These are phyloP conservation scores for Rhynchospora tenuis DNA, from an alignment of 176 grass and related monocot genomes.

Conservation along the genomic window DNA sequence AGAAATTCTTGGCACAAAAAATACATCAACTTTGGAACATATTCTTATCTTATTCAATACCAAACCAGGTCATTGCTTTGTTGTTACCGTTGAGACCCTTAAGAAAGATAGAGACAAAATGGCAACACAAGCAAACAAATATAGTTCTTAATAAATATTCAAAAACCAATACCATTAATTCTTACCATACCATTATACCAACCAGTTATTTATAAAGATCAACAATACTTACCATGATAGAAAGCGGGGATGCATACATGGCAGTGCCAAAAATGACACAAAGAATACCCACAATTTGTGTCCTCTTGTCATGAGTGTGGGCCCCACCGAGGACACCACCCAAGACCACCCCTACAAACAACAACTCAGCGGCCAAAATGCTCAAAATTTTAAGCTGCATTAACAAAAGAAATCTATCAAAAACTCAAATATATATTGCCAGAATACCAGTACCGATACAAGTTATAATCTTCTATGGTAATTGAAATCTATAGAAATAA, in stretches of 20 bases:
- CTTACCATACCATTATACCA: background rate
- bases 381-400: conserved; percentile 40
- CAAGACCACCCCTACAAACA: conserved; percentile 41
- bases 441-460: background rate
- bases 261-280: conserved; percentile 44
- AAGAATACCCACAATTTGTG: conserved; percentile 56
- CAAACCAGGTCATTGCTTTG: background rate
- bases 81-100: background rate
- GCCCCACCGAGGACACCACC: conserved; percentile 23
- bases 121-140: background rate
- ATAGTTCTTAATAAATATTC: background rate
- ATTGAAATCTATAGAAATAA: background rate
- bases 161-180: background rate
- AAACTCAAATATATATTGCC: background rate
- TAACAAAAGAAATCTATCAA: background rate
- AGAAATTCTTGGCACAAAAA: background rate
- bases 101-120: background rate
- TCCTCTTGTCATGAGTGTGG: conserved; percentile 39
- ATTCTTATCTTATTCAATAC: background rate
- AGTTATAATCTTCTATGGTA: background rate
- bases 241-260: conserved; percentile 61
- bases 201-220: background rate
- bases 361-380: conserved; percentile 24
- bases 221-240: conserved; percentile 46
- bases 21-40: background rate